phyloP scores from a whole-genome alignment of 179 eudicot genomes.

The Kewa caespitosa region DNA sequence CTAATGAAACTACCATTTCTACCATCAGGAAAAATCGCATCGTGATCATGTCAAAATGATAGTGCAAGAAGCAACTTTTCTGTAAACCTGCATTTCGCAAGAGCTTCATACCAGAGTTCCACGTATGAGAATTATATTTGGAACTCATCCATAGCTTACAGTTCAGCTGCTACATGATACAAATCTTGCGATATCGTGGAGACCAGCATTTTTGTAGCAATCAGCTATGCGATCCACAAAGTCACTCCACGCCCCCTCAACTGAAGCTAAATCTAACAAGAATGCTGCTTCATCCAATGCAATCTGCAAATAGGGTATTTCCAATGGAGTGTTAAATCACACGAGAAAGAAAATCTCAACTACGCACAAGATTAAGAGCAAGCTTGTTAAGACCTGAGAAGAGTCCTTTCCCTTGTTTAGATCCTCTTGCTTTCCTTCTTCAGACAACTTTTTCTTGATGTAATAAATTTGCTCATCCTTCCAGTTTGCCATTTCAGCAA shows the following conservation, averaged over 20 bases:
- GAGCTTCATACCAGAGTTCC: background rate
- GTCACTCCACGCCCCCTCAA: conserved; percentile 88
- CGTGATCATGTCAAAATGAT: conserved; percentile 11
- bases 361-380: background rate
- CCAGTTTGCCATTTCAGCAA: conserved; percentile 85
- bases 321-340: background rate
- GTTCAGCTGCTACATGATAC: conserved; percentile 45
- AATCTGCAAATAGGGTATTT: conserved; percentile 41
- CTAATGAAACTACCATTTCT: background rate
- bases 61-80: background rate
- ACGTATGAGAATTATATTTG: background rate
- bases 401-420: conserved; percentile 78
- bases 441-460: conserved; percentile 69
- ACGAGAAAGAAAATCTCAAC: conserved; percentile 9
- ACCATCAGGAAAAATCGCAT: too few relatives aligned
- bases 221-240: conserved; percentile 54
- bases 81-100: background rate
- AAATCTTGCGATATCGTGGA: conserved; percentile 66
- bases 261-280: conserved; percentile 87
- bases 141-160: conserved; percentile 7
- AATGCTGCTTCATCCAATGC: conserved; percentile 91
- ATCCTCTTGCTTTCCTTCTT: conserved; percentile 74
- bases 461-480: conserved; percentile 83
- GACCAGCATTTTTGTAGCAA: conserved; percentile 78
- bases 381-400: conserved; percentile 55